Conservation (phyloP, 768 basidiomycete species). For the Boletellus sp. region DNA sequence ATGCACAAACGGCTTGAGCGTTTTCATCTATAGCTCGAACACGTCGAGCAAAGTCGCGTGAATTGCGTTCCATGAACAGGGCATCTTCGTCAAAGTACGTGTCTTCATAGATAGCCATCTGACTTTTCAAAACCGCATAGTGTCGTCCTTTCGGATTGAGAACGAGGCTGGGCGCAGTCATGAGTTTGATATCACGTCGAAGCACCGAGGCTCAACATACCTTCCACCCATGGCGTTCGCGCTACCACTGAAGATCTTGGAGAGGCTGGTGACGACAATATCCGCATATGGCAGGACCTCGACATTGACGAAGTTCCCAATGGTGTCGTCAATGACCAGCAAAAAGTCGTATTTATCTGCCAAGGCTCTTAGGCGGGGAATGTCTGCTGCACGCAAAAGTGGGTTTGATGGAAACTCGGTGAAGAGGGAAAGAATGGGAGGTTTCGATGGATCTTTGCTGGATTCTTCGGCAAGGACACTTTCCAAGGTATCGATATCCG, state of each 20-base stretch:
- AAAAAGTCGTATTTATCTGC: conserved; percentile 89
- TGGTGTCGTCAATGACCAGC: conserved; percentile 89
- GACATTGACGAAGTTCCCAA: conserved; percentile 93
- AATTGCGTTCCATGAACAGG: conserved; percentile 97
- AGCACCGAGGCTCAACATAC: conserved; percentile 42
- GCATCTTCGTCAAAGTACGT: conserved; percentile 88
- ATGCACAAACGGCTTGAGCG: conserved; percentile 77
- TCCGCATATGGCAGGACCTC: conserved; percentile 85
- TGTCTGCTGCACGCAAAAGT: conserved; percentile 78
- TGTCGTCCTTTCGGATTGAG: conserved; percentile 76
- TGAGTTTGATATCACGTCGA: neutral
- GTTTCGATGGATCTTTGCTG: conserved; percentile 36
- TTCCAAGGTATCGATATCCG: conserved; percentile 73
- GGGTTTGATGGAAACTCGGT: conserved; percentile 97
- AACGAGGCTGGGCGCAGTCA: conserved; percentile 56
- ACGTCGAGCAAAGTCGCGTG: conserved; percentile 82
- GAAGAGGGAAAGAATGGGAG: conserved; percentile 77
- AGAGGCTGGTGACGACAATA: conserved; percentile 86
- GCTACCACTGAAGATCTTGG: conserved; percentile 93
- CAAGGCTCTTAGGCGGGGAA: conserved; percentile 67
- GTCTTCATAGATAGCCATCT: conserved; percentile 73
- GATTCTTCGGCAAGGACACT: conserved; percentile 49
- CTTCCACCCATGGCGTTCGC: conserved; percentile 98
- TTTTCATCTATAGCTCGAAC: conserved; percentile 76
- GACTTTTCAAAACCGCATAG: conserved; percentile 61